Base-by-base conservation (phyloP, 2,329 filamentous ascomycete genomes). In the Grosmannia penicillata region DNA sequence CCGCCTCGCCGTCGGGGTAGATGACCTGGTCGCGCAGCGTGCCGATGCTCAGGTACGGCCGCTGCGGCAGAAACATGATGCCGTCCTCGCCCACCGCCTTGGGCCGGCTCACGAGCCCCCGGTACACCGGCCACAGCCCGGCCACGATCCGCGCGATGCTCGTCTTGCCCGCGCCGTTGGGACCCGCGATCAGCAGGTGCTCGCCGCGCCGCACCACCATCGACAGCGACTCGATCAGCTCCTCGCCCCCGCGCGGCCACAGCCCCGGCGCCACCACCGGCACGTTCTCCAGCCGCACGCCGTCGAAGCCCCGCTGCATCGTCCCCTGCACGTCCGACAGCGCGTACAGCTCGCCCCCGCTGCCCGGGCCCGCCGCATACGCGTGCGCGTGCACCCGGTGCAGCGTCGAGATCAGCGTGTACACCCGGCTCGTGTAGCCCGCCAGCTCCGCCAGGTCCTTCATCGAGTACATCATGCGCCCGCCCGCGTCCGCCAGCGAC, bases 391-490 rank as follows among this genome's bases (percentile, higher is more conserved):
- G 87, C 2, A 93, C 87, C 24, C 91, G 78, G 53, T 98, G 91
- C 21, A 98, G 71, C 0, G 91, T 94, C 32, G 86, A 89, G 52
- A 98, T 93, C 29, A 98, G 70, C 10, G 86, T 93, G 62, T 95
- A 98, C 11, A 98, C 87, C 32, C 91, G 78, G 42, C 85, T 94
- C 1, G 91, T 98, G 61, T 96, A 93, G 18, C 91, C 91, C 6
- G 91, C 91, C 25, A 98, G 68, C 56, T 98, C 91, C 2, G 87
- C 87, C 26, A 98, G 73, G 53, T 98, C 93, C 60, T 98, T 98
- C 66, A 98, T 93, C 45, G 83, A 91, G 65, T 98, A 98, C 91
- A 98, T 98, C 85, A 98, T 95, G 33, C 91, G 75, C 21, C 89
- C 89, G 42, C 91, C 91, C 2, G 91, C 91, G 58, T 98, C 91